phyloP scores from a whole-genome alignment of 306 rosid species.

The Cercis canadensis region DNA sequence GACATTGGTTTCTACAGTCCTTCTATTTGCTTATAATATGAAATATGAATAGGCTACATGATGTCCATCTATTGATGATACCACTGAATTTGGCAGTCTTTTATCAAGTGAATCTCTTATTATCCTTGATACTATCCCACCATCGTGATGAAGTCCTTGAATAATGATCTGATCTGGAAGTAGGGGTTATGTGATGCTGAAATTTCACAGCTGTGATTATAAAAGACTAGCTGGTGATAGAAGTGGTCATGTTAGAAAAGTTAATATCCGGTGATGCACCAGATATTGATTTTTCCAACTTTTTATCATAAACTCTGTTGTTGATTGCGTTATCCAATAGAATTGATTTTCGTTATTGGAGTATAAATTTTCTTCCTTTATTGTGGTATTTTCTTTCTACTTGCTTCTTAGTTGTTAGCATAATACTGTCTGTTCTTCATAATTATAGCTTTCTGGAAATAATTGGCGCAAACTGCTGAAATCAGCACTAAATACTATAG shows the following conservation, averaged over 20 bases:
- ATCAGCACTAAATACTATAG: not conserved
- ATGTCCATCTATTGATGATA: not conserved
- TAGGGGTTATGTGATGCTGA: not conserved
- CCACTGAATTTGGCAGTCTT: not conserved
- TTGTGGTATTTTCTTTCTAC: slow-evolving; percentile 6
- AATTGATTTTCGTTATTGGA: not conserved
- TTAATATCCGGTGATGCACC: not conserved
- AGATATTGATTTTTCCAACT: slow-evolving; percentile 7
- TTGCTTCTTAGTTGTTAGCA: slow-evolving; percentile 32
- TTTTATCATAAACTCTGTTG: not conserved
- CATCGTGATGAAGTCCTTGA: not conserved
- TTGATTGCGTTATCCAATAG: not conserved
- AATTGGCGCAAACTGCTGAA: slow-evolving; percentile 1
- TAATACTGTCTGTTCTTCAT: slow-evolving; percentile 15
- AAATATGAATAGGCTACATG: slow-evolving; percentile 1
- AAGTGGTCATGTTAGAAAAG: not conserved
- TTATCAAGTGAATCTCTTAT: not conserved
- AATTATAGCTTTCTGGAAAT: not conserved
- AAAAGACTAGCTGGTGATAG: no score
- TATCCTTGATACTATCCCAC: not conserved
- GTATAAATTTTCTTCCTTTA: slow-evolving; percentile 13
- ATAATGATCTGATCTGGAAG: not conserved
- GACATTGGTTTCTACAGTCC: slow-evolving; percentile 16
- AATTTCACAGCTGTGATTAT: no score
- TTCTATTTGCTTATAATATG: not conserved